Evolutionary conservation across 1,139 yeast species (phyloP).

Genomic region (Diutina ranongensis): DNA sequence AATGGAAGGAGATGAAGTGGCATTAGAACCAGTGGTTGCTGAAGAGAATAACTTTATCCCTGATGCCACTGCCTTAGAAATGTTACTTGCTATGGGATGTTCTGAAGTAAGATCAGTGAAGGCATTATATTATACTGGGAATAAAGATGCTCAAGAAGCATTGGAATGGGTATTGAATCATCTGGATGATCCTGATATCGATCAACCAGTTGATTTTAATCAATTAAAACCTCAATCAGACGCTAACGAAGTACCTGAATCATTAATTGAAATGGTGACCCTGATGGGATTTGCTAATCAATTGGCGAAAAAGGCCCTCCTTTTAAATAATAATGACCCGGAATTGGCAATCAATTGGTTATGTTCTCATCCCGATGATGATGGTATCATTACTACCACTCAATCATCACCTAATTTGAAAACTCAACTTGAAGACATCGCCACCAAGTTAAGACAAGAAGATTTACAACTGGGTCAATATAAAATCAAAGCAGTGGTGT

Average conservation of each 20-base stretch:
- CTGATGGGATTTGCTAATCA: conserved; percentile 70
- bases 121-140: conserved; percentile 68
- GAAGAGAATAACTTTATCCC: conserved; percentile 31
- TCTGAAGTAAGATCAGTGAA: conserved; percentile 51
- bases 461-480: too few relatives aligned
- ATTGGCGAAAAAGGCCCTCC: conserved; percentile 60
- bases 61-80: conserved; percentile 40
- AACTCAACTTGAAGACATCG: too few relatives aligned
- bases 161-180: conserved; percentile 88
- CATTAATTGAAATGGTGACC: conserved; percentile 32
- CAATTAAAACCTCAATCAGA: neutral
- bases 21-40: conserved; percentile 11
- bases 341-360: conserved; percentile 88
- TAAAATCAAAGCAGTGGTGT: conserved; percentile 56
- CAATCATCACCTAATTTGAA: neutral
- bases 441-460: too few relatives aligned
- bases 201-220: conserved; percentile 36
- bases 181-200: conserved; percentile 75
- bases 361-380: conserved; percentile 64
- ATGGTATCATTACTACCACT: conserved; percentile 30
- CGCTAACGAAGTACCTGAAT: conserved; percentile 33
- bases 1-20: conserved; percentile 28
- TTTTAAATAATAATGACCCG: conserved; percentile 43
- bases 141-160: conserved; percentile 58
- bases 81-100: conserved; percentile 79